phyloP scores from a whole-genome alignment of 2,329 filamentous ascomycete genomes.

The Ascochyta fabae region DNA sequence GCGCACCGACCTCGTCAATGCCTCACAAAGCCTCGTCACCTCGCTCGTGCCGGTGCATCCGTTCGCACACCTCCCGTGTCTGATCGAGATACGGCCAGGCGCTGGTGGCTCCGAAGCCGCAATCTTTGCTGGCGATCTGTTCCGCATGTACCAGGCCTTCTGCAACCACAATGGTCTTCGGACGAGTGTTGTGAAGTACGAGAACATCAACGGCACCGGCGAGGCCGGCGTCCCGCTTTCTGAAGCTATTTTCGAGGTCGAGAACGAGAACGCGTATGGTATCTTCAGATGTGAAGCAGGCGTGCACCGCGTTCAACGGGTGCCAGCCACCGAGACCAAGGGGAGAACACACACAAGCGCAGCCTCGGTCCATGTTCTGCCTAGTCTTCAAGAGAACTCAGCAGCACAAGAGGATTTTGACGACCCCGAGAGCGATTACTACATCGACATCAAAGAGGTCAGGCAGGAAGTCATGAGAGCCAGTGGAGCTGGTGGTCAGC shows the following conservation, averaged over 20 bases:
- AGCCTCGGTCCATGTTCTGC: slow-evolving; percentile 89
- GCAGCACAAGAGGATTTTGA: slow-evolving; percentile 67
- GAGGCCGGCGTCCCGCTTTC: slow-evolving; percentile 72
- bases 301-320: slow-evolving; percentile 92
- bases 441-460: slow-evolving; percentile 84
- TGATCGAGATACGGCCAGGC: slow-evolving; percentile 90
- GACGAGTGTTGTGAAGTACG: slow-evolving; percentile 77
- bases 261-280: slow-evolving; percentile 78
- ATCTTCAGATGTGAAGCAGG: slow-evolving; percentile 85
- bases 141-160: slow-evolving; percentile 87
- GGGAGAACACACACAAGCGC: slow-evolving; percentile 94
- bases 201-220: slow-evolving; percentile 70
- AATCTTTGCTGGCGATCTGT: slow-evolving; percentile 84
- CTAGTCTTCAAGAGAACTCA: slow-evolving; percentile 72
- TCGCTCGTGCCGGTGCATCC: slow-evolving; percentile 86
- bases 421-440: slow-evolving; percentile 90
- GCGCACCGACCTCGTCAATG: slow-evolving; percentile 63
- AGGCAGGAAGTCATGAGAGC: slow-evolving; percentile 88
- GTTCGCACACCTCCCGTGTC: slow-evolving; percentile 86
- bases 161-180: slow-evolving; percentile 74
- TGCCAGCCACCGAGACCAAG: slow-evolving; percentile 88
- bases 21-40: slow-evolving; percentile 73
- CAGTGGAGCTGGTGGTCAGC: slow-evolving; percentile 90
- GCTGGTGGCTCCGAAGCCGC: slow-evolving; percentile 91
- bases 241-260: slow-evolving; percentile 87